A percentile compares a stretch with the other conserved stretches of the same genome.
Evolutionary conservation across 352 stramenopile genomes (phyloP).

Genomic region (Phytophthora citricola): DNA sequence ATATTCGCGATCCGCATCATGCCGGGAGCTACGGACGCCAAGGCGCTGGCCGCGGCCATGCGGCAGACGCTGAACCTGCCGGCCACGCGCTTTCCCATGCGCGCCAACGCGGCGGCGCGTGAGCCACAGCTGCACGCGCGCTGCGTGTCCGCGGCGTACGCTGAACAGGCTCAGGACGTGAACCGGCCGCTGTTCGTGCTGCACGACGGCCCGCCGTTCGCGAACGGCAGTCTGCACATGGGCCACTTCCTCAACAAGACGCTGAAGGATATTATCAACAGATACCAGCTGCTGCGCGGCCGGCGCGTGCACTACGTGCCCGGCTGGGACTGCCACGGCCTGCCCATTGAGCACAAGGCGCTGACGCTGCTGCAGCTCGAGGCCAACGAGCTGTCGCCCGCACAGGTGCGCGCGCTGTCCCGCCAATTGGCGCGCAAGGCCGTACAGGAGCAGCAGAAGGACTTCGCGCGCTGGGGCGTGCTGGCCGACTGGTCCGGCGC

Average conservation of each 20-base stretch:
- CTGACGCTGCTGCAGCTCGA: conserved; percentile 91
- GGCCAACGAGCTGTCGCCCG: conserved; percentile 70
- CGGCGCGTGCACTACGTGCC: conserved; percentile 96
- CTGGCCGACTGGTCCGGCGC: conserved; percentile 79
- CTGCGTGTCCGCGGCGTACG: conserved; percentile 73
- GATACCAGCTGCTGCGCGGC: conserved; percentile 94
- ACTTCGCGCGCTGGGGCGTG: conserved; percentile 96
- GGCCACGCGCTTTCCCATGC: conserved; percentile 96
- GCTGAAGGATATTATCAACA: conserved; percentile 99
- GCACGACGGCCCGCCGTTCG: conserved; percentile 99
- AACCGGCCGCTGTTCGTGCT: conserved; percentile 86
- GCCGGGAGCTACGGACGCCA: conserved; percentile 44
- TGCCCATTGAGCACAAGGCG: conserved; percentile 99
- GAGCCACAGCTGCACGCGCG: conserved; percentile 76
- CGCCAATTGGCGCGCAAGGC: conserved; percentile 93
- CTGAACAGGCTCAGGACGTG: conserved; percentile 41
- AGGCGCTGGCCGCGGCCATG: conserved; percentile 74
- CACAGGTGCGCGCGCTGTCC: conserved; percentile 93
- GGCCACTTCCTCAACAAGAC: conserved; percentile 94
- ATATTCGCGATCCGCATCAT: conserved; percentile 7
- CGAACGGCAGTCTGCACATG: conserved; percentile 99
- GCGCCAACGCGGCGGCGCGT: conserved; percentile 92
- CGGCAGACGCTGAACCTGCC: conserved; percentile 96
- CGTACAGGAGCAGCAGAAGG: conserved; percentile 92
- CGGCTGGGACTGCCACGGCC: conserved; percentile 99